These are phyloP conservation scores for Penicillium roqueforti DNA, from an alignment of 495 filamentous ascomycete genomes.

Conservation along the genomic window DNA sequence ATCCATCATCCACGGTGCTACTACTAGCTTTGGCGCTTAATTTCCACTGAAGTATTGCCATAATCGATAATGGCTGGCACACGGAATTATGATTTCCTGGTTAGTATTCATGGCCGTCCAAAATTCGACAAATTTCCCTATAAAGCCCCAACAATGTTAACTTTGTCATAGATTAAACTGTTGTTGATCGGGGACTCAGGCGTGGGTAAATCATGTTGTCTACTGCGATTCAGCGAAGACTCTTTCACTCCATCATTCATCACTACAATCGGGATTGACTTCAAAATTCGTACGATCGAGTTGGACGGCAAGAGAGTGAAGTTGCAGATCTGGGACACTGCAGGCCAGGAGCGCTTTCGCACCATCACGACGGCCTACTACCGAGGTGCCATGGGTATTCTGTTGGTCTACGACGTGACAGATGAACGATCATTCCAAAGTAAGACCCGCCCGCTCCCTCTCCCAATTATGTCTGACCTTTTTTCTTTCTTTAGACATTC, in stretches of 20 bases:
- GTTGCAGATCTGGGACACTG: slow-evolving; percentile 99
- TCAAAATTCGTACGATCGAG: slow-evolving; percentile 99
- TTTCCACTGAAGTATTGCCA: slow-evolving; percentile 1
- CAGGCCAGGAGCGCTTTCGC: slow-evolving; percentile 94
- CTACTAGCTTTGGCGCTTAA: not conserved
- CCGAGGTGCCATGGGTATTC: slow-evolving; percentile 94
- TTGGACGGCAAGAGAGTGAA: slow-evolving; percentile 97
- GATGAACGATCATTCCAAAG: slow-evolving; percentile 97
- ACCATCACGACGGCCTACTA: slow-evolving; percentile 99
- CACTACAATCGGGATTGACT: slow-evolving; percentile 99
- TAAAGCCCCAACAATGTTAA: not conserved
- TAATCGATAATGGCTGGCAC: slow-evolving; percentile 76
- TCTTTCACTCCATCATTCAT: slow-evolving; percentile 98
- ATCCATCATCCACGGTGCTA: slow-evolving; percentile 1
- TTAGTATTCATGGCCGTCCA: slow-evolving; percentile 42
- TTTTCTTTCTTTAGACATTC: slow-evolving; percentile 65
- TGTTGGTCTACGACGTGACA: slow-evolving; percentile 97
- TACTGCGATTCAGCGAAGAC: slow-evolving; percentile 97
- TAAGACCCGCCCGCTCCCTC: slow-evolving; percentile 44
- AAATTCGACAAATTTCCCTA: not conserved
- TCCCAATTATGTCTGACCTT: not conserved
- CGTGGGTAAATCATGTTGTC: slow-evolving; percentile 97
- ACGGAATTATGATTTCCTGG: slow-evolving; percentile 97
- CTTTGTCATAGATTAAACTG: slow-evolving; percentile 78
- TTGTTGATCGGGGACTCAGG: slow-evolving; percentile 97